Evolutionary conservation across 345 rosid species (phyloP).

Genomic region (Jatropha curcas): DNA sequence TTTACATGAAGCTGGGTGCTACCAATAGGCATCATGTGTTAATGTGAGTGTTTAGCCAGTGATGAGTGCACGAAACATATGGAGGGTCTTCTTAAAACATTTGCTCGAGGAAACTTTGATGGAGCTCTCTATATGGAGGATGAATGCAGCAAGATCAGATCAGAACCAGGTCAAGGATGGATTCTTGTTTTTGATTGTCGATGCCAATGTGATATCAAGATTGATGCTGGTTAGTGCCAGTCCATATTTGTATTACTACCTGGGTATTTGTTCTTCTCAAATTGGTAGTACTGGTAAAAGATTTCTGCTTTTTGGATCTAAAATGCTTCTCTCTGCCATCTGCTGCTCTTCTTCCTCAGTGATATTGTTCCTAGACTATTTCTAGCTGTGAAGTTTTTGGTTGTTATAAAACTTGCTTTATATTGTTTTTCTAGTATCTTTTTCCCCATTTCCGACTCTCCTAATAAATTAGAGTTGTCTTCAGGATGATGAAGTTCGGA

Average conservation of each 20-base stretch:
- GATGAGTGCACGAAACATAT: not conserved
- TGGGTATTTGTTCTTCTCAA: no score
- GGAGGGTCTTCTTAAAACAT: not conserved
- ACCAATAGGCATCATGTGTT: not conserved
- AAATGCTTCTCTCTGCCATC: not conserved
- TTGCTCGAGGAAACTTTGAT: not conserved
- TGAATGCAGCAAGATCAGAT: not conserved
- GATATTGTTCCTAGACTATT: not conserved
- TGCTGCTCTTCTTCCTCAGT: not conserved
- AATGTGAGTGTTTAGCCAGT: not conserved
- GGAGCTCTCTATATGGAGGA: not conserved
- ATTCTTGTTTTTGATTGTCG: no score
- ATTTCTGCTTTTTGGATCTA: not conserved
- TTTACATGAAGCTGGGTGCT: not conserved
- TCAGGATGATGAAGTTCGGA: no score
- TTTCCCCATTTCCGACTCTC: no score
- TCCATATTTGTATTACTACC: no score
- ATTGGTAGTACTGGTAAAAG: no score
- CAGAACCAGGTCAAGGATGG: not conserved
- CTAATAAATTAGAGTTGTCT: no score
- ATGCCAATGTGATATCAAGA: no score
- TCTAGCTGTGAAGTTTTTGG: not conserved
- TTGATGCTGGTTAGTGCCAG: no score
- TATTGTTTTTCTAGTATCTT: no score
- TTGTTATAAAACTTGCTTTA: not conserved